Percentiles rank a stretch among this genome's conserved stretches.
These are phyloP conservation scores for Priceomyces fermenticarens DNA, from an alignment of 805 yeast species.

Conservation along the genomic window DNA sequence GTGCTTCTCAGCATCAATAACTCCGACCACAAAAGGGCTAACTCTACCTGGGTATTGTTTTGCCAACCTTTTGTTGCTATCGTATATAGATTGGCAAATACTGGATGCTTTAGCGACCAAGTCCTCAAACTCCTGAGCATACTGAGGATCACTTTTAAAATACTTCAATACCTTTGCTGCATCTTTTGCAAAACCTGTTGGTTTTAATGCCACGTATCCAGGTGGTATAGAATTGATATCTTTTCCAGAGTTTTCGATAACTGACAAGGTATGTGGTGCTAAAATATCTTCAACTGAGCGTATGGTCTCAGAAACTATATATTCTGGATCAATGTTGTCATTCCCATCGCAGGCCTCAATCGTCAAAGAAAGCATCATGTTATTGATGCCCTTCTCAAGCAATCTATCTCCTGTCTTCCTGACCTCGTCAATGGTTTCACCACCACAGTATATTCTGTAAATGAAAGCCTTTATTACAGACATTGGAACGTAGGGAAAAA, in stretches of 20 bases:
- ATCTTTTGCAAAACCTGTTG: slow-evolving; percentile 80
- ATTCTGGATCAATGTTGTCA: slow-evolving; percentile 54
- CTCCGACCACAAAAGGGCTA: slow-evolving; percentile 71
- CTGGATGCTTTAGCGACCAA: slow-evolving; percentile 64
- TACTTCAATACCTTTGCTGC: slow-evolving; percentile 72
- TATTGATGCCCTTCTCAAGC: slow-evolving; percentile 72
- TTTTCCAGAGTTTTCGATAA: slow-evolving; percentile 44
- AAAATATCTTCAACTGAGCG: slow-evolving; percentile 65
- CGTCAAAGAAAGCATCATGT: slow-evolving; percentile 93
- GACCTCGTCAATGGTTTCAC: slow-evolving; percentile 72
- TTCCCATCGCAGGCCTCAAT: slow-evolving; percentile 90
- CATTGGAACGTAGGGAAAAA: slow-evolving; percentile 75
- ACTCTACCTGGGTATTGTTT: slow-evolving; percentile 57
- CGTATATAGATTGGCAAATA: slow-evolving; percentile 55
- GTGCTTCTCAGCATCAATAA: slow-evolving; percentile 89
- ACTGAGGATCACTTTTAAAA: slow-evolving; percentile 52
- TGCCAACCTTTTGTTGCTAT: slow-evolving; percentile 50
- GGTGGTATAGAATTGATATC: slow-evolving; percentile 73
- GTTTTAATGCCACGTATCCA: slow-evolving; percentile 90
- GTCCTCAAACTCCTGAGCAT: slow-evolving; percentile 44
- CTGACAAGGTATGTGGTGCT: slow-evolving; percentile 65
- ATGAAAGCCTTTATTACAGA: slow-evolving; percentile 67
- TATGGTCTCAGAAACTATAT: slow-evolving; percentile 61
- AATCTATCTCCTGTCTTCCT: slow-evolving; percentile 66
- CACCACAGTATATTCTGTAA: slow-evolving; percentile 87